Conservation (phyloP, 306 rosid genomes). For the Geum urbanum region DNA sequence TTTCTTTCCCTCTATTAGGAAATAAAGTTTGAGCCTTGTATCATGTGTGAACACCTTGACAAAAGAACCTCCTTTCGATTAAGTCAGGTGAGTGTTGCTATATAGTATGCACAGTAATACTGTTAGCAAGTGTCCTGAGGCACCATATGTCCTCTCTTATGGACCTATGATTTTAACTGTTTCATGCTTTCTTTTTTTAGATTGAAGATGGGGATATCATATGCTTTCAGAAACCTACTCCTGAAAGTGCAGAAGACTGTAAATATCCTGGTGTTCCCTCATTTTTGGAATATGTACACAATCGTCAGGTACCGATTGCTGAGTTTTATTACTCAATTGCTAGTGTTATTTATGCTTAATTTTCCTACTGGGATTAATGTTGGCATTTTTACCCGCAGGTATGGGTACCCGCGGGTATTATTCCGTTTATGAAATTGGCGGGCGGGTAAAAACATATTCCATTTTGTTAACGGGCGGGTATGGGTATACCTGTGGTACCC, state of each 20-base stretch:
- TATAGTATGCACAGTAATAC: background rate
- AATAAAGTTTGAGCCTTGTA: constrained; percentile 91
- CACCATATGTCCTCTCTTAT: no score
- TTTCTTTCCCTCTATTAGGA: constrained; percentile 45
- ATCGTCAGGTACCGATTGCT: constrained; percentile 64
- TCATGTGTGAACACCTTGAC: constrained; percentile 95
- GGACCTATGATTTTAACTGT: constrained; percentile 1
- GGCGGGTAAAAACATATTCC: no score
- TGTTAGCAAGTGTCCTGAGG: background rate
- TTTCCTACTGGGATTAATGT: background rate
- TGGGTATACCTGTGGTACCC: no score
- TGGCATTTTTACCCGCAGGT: no score
- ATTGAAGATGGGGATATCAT: constrained; percentile 95
- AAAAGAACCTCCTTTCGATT: constrained; percentile 75
- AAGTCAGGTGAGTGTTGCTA: constrained; percentile 62
- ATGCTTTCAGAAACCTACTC: constrained; percentile 73
- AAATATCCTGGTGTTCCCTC: constrained; percentile 94
- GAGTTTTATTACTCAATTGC: background rate
- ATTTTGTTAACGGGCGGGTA: no score
- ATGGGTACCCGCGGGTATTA: no score
- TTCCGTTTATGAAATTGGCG: no score
- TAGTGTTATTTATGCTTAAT: background rate
- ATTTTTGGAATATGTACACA: constrained; percentile 86
- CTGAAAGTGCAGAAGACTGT: constrained; percentile 43
- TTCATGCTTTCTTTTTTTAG: constrained; percentile 38